phyloP scores from a whole-genome alignment of 352 stramenopile species.

The Pythium chondricola region DNA sequence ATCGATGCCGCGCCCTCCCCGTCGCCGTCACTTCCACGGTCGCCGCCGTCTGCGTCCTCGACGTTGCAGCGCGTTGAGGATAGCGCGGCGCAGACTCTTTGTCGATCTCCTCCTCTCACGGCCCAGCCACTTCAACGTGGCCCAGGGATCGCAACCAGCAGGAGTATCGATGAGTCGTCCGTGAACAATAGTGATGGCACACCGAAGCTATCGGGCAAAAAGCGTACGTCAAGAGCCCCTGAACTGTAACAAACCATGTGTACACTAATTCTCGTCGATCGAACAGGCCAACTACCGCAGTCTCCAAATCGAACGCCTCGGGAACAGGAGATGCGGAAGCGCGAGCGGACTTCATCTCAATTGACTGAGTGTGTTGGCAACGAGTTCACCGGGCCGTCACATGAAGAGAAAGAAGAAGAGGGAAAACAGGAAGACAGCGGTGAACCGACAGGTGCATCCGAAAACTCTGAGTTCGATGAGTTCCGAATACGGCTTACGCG shows the following conservation, averaged over 20 bases:
- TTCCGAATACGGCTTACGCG: constrained; percentile 68
- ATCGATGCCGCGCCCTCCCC: constrained; percentile 11
- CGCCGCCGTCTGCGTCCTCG: neutral
- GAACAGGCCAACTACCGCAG: neutral
- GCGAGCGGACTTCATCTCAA: constrained; percentile 4
- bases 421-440: neutral
- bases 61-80: constrained; percentile 17
- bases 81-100: constrained; percentile 30
- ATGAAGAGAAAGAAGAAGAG: neutral
- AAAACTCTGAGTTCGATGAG: constrained; percentile 28
- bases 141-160: constrained; percentile 19
- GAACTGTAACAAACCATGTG: neutral
- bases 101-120: constrained; percentile 27
- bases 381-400: neutral
- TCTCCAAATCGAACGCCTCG: neutral
- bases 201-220: constrained; percentile 6
- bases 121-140: constrained; percentile 14
- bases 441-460: neutral
- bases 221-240: constrained; percentile 10
- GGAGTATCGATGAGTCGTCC: constrained; percentile 17
- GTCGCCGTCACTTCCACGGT: neutral
- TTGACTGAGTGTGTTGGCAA: too few relatives aligned
- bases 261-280: neutral
- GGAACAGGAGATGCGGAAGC: neutral
- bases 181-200: neutral